Conservation (phyloP, 768 basidiomycete genomes). For the Favolaschia claudopus region DNA sequence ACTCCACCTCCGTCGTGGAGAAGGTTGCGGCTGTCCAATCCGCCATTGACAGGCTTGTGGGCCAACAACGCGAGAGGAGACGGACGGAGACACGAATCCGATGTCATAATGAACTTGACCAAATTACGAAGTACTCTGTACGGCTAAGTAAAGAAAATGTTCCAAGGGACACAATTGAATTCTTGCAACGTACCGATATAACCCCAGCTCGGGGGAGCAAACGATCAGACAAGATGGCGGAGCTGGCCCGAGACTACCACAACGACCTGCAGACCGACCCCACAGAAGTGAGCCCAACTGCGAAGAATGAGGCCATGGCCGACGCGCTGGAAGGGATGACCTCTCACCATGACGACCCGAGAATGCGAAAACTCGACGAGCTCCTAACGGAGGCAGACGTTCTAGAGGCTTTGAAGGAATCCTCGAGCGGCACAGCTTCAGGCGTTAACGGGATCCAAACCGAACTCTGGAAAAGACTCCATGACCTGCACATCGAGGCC, state of each 20-base stretch:
- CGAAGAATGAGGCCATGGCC: neutral
- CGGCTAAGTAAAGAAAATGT: neutral
- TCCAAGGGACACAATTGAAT: neutral
- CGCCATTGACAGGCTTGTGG: neutral
- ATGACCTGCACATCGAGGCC: neutral
- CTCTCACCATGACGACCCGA: neutral
- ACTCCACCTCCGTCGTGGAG: too few relatives aligned
- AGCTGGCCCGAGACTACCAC: constrained; percentile 7
- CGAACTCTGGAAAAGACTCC: constrained; percentile 5
- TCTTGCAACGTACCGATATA: neutral
- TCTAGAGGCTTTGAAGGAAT: neutral
- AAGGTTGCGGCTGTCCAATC: neutral
- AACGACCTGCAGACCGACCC: constrained; percentile 4
- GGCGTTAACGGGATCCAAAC: constrained; percentile 6
- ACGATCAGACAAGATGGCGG: constrained; percentile 8
- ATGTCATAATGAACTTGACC: neutral
- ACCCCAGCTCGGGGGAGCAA: neutral
- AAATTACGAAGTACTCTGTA: constrained; percentile 4
- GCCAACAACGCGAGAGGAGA: neutral
- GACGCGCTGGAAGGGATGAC: neutral
- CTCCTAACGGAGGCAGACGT: neutral
- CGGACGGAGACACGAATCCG: neutral
- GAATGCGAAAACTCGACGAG: neutral
- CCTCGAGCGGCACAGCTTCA: neutral
- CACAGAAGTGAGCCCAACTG: neutral